Percentiles rank a stretch among this genome's conserved stretches.
These are phyloP conservation scores for Fusarium secorum DNA, from an alignment of 2,329 filamentous ascomycete species.

Conservation along the genomic window DNA sequence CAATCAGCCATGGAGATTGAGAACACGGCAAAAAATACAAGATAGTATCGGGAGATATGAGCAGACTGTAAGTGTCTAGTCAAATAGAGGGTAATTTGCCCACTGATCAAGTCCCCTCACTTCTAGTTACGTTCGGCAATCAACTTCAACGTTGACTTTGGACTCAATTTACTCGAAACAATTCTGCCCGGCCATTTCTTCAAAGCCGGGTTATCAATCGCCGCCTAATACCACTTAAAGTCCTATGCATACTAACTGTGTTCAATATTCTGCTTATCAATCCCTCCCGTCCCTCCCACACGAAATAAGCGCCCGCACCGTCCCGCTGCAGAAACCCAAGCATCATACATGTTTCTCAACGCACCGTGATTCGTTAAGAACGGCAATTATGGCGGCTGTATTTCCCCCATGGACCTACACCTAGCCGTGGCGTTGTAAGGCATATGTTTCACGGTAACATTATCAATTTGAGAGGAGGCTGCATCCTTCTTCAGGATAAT, in stretches of 20 bases:
- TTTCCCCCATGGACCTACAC: neutral
- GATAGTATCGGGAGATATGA: too few relatives aligned
- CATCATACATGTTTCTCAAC: neutral
- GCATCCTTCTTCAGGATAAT: neutral
- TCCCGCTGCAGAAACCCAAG: neutral
- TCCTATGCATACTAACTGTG: too few relatives aligned
- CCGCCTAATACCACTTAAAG: too few relatives aligned
- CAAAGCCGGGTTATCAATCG: too few relatives aligned
- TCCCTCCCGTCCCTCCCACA: neutral
- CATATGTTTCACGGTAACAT: constrained; percentile 1
- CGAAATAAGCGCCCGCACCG: neutral
- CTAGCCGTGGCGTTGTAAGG: neutral
- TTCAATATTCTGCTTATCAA: neutral
- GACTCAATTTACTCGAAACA: neutral
- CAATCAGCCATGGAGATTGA: neutral
- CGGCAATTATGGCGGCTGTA: neutral
- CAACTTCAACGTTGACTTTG: neutral
- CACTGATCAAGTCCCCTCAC: neutral
- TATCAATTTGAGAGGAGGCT: too few relatives aligned
- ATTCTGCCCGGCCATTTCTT: accelerated
- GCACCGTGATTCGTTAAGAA: neutral
- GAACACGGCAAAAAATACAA: accelerated
- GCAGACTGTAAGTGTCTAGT: accelerated
- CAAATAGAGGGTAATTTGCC: neutral
- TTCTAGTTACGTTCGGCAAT: neutral